A percentile compares a stretch with the other conserved stretches of the same genome.
phyloP scores from a whole-genome alignment of 345 rosid species.

The Lepidium sativum region DNA sequence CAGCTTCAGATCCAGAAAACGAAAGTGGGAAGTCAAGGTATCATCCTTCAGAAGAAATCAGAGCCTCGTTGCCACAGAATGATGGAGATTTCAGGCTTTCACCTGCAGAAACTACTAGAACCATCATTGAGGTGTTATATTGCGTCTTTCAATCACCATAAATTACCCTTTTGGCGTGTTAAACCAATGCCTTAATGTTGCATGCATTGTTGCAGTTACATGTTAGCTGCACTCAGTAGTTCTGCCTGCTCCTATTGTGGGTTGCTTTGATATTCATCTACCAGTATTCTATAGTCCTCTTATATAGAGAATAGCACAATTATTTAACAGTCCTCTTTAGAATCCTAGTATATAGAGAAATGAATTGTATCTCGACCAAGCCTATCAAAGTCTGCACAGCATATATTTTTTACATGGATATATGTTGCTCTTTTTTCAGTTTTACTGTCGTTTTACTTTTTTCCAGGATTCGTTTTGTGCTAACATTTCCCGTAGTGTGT shows the following conservation, averaged over 20 bases:
- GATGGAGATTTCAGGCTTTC: constrained; percentile 48
- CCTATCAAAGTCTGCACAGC: not conserved
- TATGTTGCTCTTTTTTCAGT: not conserved
- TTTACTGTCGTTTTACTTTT: not conserved
- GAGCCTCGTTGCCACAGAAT: constrained; percentile 33
- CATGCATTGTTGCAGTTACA: constrained; percentile 1
- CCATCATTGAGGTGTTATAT: constrained; percentile 77
- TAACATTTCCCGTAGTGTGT: constrained; percentile 54
- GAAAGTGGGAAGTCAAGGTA: constrained; percentile 39
- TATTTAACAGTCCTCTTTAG: not conserved
- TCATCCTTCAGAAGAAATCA: constrained; percentile 86
- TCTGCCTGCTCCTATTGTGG: not conserved
- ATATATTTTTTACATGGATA: not conserved
- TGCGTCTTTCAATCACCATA: constrained; percentile 17
- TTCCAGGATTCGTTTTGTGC: constrained; percentile 13
- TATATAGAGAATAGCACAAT: too few species aligned
- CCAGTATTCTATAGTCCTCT: not conserved
- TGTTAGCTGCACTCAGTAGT: not conserved
- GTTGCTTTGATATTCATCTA: not conserved
- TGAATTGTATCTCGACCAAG: not conserved
- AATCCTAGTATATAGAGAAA: not conserved
- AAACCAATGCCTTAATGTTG: not conserved
- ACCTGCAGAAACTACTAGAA: constrained; percentile 69
- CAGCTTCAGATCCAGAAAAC: constrained; percentile 55
- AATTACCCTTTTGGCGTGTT: not conserved